A percentile compares a stretch with the other conserved stretches of the same genome.
These are phyloP conservation scores for carrot (Daucus carota) DNA, from an alignment of 129 eudicot species.

Conservation along the genomic window DH1_v3.0 NC_030383.2:56459001-56459500, in stretches of 20 bases:
- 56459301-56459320: not conserved
- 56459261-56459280: slow-evolving; percentile 1
- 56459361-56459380: not conserved
- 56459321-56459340: not conserved
- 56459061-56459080: not conserved
- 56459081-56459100: not conserved
- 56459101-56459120: not conserved
- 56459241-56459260: not conserved
- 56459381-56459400: not conserved
- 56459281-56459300: slow-evolving; percentile 1
- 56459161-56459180: not conserved
- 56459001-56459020: no score
- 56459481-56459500: no score
- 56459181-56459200: not conserved
- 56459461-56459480: not conserved
- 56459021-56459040: no score
- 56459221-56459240: not conserved
- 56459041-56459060: no score
- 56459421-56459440: not conserved
- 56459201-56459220: not conserved
- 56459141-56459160: not conserved
- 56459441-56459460: not conserved
- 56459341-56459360: not conserved
- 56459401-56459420: not conserved
- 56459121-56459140: not conserved